Base-by-base conservation (phyloP, 176 grass and related monocot genomes). In the Dendrocalamus sinicus region DNA sequence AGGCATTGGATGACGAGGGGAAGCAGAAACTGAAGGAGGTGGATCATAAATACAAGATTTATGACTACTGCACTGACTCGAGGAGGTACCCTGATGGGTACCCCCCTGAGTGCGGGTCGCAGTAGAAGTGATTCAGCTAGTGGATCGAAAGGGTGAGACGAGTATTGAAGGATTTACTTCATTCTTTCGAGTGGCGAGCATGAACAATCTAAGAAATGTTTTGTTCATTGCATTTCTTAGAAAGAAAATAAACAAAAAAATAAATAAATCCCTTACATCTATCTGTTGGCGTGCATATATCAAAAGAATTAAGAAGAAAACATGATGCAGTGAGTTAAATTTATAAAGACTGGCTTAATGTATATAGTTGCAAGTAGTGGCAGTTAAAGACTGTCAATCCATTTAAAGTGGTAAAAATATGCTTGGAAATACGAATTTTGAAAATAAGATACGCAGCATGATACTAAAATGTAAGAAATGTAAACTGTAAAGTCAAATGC, bases 61-160 rank as follows among this genome's bases (percentile, higher is more conserved):
- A 91, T 23, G 69, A 91, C 59, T 94, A 94, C 63, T 91, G 87
- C 76, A 82, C 79, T 41, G 92, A 94, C 63, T 67, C 67, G 2
- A 87, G 4, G 19, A 82, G 87, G 58, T 94, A 80, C 53, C 92
- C 87, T 55, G 12, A 89, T 4, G 80, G 87, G 16, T 72, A 57
- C 4, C 89, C 92, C 7, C 16, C 8, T 2, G 84, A 94, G 60
- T 91, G 92, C 62, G 24, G 26, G 10, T 74, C 89, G 37, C 16
- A 67, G 35, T 84, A 86, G 75, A 51, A 71, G 43, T 75, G 59
- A 67, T 67, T 61, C 30, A 70, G 0, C 52, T 72, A 83, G 57
- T 26, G 74, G 7, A 57, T 57, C 70, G 15, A 51, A 70, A 67
- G 0, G 28, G 26, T 20, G 4, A 53, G 15, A 74, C 0, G 44